Evolutionary conservation across 2,329 filamentous ascomycete genomes (phyloP).

Genomic region (Penicillium sp.): DNA sequence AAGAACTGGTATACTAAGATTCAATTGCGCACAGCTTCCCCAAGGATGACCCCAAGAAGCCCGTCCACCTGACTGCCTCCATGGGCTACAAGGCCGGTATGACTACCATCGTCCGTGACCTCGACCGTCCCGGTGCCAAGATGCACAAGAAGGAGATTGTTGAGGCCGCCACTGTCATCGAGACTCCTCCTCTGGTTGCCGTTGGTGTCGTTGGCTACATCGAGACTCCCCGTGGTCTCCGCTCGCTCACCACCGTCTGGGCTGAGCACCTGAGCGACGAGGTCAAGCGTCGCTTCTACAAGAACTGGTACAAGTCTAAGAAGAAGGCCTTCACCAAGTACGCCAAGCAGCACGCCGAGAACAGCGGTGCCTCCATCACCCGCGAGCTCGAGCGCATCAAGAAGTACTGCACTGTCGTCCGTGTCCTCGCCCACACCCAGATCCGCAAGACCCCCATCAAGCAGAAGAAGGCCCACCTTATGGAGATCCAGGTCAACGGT

Average conservation of each 20-base stretch:
- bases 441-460: conserved; percentile 98
- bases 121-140: conserved; percentile 98
- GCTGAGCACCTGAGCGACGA: conserved; percentile 98
- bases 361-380: conserved; percentile 81
- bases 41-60: conserved; percentile 99
- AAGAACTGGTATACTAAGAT: conserved; percentile 30
- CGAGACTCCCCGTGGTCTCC: conserved; percentile 98
- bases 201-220: conserved; percentile 99
- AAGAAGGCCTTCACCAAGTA: conserved; percentile 99
- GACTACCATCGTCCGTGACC: conserved; percentile 98
- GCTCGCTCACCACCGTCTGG: conserved; percentile 99
- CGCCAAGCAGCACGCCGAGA: conserved; percentile 99
- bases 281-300: conserved; percentile 99
- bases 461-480: conserved; percentile 99
- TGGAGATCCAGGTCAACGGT: conserved; percentile 99
- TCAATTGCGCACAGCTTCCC: conserved; percentile 67
- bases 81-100: conserved; percentile 99
- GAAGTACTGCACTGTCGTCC: conserved; percentile 99
- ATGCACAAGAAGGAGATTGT: conserved; percentile 98
- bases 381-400: conserved; percentile 99
- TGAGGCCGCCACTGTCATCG: conserved; percentile 80
- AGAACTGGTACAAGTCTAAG: conserved; percentile 99
- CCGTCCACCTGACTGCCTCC: conserved; percentile 93
- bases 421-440: conserved; percentile 98
- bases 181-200: conserved; percentile 97